Conservation (phyloP, 805 yeast species). For the Lipomyces mesembrius region DNA sequence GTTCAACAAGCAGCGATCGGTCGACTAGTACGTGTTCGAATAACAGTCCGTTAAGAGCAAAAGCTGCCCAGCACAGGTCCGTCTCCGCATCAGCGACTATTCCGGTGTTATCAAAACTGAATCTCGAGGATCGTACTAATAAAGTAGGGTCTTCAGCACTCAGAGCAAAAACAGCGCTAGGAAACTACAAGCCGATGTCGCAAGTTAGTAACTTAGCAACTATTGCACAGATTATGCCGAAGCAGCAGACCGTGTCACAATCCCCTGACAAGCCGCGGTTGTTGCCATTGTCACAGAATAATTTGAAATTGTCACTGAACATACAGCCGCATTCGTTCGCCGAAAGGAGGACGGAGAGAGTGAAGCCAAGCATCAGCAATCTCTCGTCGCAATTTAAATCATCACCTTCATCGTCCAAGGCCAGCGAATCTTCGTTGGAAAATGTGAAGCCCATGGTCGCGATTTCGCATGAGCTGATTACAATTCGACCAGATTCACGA, state of each 20-base stretch:
- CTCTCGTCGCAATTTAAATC: slow-evolving; percentile 8
- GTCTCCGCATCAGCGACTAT: slow-evolving; percentile 6
- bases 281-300: background rate
- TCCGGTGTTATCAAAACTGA: background rate
- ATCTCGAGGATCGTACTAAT: background rate
- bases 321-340: background rate
- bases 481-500: slow-evolving; percentile 13
- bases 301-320: background rate
- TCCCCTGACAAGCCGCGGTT: slow-evolving; percentile 1
- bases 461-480: background rate
- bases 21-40: slow-evolving; percentile 19
- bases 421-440: background rate
- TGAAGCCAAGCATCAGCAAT: slow-evolving; percentile 14
- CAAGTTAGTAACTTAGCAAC: too few species aligned
- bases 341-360: background rate
- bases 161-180: slow-evolving; percentile 10
- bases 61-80: slow-evolving; percentile 2
- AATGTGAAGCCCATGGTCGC: background rate
- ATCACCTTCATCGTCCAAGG: background rate
- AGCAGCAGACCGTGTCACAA: background rate
- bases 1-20: slow-evolving; percentile 8
- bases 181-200: slow-evolving; percentile 5
- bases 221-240: background rate
- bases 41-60: slow-evolving; percentile 22
- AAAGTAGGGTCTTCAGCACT: background rate